Base-by-base conservation (phyloP, 345 rosid genomes). In the Geranium brycei region DNA sequence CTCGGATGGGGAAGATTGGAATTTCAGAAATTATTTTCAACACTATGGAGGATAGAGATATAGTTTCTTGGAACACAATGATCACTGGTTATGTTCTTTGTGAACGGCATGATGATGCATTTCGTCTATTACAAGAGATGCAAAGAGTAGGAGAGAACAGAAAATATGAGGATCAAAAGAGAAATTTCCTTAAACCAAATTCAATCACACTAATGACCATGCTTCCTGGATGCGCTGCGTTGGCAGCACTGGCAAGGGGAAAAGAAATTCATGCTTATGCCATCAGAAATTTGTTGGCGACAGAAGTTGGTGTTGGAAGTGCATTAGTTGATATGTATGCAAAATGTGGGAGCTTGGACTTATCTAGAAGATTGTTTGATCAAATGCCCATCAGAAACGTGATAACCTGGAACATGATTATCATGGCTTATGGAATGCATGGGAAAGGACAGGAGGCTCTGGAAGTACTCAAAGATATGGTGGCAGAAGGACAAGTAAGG, bases 371-470 rank as follows among this genome's bases (percentile, higher is more conserved):
- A 65, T 80, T 76, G 60, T 89, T 89, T 68, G 82, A 85, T 65
- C 83, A 51, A 66, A 83, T 92, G 83, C 90, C 85, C 1, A 5
- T 71, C 3, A 82, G 71, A 71, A 92, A 89, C 66, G 82, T 81
- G 47, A 81, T 89, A 56, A 87, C 95, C 15, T 92, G 98, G 95
- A 92, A 92, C 71, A 91, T 85, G 19, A 83, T 89, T 51, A 80
- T 87, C 70, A 89, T 89, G 98, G 97, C 95, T 47, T 80, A 85
- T 71, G 98, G 98, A 62, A 89, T 89, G 93, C 95, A 87, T 62
- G 98, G 96, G 55, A 80, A 82, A 55, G 95, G 91, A 17, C 61
- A 68, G 65, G 93, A 77, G 41, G 95, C 97, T 38, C 71, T 87
- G 66, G 73, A 81, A 58, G 71, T 87, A 63, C 86, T 92, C 69